Evolutionary conservation across 2,329 filamentous ascomycete genomes (phyloP).

Genomic region (Cadophora malorum): DNA sequence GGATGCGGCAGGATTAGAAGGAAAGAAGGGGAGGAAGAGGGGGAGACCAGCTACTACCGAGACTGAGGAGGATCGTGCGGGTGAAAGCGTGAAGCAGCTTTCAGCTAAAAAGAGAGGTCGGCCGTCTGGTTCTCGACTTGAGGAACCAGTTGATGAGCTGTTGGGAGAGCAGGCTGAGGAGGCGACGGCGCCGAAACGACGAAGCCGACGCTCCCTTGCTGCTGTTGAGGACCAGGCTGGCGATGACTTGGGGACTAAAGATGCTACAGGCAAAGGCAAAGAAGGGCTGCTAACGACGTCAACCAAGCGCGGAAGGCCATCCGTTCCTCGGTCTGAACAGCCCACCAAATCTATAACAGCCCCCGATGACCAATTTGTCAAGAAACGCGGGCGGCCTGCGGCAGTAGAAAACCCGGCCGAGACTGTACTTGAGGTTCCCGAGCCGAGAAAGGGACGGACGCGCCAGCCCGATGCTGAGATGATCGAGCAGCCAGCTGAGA

Average conservation of each 20-base stretch:
- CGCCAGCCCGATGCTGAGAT: slow-evolving; percentile 10
- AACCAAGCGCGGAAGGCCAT: slow-evolving; percentile 22
- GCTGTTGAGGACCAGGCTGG: slow-evolving; percentile 8
- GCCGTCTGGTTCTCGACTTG: background rate
- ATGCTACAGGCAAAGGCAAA: background rate
- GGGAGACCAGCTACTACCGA: background rate
- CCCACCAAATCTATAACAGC: background rate
- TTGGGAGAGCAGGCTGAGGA: background rate
- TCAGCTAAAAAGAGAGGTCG: slow-evolving; percentile 22
- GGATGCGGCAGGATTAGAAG: background rate
- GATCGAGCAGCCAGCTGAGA: background rate
- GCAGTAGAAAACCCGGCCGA: background rate
- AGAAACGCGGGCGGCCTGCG: slow-evolving; percentile 1
- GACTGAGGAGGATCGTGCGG: background rate
- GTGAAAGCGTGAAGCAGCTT: background rate
- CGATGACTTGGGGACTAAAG: slow-evolving; percentile 3
- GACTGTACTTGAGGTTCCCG: slow-evolving; percentile 1
- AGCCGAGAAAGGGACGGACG: slow-evolving; percentile 3
- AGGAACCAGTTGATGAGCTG: slow-evolving; percentile 3
- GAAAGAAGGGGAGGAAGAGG: background rate
- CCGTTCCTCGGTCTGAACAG: background rate
- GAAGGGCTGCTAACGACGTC: background rate
- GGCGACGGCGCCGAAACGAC: slow-evolving; percentile 16
- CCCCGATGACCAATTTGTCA: background rate
- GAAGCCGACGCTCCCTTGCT: slow-evolving; percentile 11